Percentiles rank a stretch among this genome's conserved stretches.
Evolutionary conservation across 306 rosid genomes (phyloP).

Genomic region (Chamaecrista fasciculata): DNA sequence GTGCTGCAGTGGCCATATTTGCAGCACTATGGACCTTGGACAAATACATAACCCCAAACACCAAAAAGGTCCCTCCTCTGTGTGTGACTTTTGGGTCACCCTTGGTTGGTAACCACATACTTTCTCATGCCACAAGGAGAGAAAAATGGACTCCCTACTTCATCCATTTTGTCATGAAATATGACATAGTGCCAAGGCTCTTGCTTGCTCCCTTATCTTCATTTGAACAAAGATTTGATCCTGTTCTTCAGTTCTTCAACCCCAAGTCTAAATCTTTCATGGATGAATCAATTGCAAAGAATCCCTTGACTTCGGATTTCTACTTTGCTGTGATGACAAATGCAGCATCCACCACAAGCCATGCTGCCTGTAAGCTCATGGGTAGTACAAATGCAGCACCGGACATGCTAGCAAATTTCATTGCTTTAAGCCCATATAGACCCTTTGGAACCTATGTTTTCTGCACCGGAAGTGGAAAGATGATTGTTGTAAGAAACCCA

Average conservation of each 20-base stretch:
- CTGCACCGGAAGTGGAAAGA: slow-evolving; percentile 46
- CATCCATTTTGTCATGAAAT: slow-evolving; percentile 58
- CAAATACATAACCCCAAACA: slow-evolving; percentile 10
- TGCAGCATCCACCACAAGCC: slow-evolving; percentile 50
- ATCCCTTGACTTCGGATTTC: slow-evolving; percentile 7
- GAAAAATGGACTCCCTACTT: slow-evolving; percentile 67
- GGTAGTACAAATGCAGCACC: slow-evolving; percentile 57
- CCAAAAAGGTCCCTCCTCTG: slow-evolving; percentile 3
- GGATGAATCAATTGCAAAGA: background rate
- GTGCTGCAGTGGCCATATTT: slow-evolving; percentile 66
- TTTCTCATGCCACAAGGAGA: slow-evolving; percentile 76
- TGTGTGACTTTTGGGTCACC: slow-evolving; percentile 91
- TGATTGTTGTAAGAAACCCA: slow-evolving; percentile 50
- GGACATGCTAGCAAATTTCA: slow-evolving; percentile 47
- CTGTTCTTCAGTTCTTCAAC: slow-evolving; percentile 36
- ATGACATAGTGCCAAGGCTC: slow-evolving; percentile 65
- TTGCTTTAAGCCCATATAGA: slow-evolving; percentile 68
- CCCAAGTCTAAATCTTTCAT: background rate
- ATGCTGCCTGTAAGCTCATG: slow-evolving; percentile 68
- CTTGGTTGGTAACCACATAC: slow-evolving; percentile 57
- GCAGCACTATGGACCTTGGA: slow-evolving; percentile 70
- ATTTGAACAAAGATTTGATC: slow-evolving; percentile 24
- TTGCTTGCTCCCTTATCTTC: slow-evolving; percentile 61
- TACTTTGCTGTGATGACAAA: slow-evolving; percentile 50
- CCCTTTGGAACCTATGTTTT: slow-evolving; percentile 79